Evolutionary conservation across 1,284 basidiomycete species (phyloP).

Genomic region (Xanthoconium separans): DNA sequence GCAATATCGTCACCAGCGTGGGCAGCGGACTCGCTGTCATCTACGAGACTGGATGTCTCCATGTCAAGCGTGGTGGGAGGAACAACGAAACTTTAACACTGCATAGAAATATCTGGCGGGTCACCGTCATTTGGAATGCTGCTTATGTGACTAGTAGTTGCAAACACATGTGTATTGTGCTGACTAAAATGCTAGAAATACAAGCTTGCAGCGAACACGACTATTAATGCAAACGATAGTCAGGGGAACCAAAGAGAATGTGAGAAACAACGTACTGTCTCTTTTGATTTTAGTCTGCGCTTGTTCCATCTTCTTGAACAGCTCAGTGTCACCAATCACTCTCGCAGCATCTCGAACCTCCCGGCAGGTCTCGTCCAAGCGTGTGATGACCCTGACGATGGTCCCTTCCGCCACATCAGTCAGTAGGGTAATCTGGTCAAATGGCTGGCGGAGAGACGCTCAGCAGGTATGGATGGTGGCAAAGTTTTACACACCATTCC

Average conservation of each 20-base stretch:
- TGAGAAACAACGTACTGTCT: constrained; percentile 68
- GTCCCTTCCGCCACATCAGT: constrained; percentile 98
- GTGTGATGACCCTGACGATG: constrained; percentile 94
- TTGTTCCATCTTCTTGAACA: constrained; percentile 98
- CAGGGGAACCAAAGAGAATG: constrained; percentile 4
- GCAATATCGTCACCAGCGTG: background rate
- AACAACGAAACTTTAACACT: background rate
- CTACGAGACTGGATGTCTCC: constrained; percentile 5
- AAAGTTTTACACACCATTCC: constrained; percentile 74
- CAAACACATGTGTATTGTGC: background rate
- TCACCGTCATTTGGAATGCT: constrained; percentile 26
- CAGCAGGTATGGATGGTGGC: background rate
- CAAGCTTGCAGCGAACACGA: constrained; percentile 84
- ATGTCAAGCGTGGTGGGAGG: constrained; percentile 10
- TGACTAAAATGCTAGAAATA: constrained; percentile 60
- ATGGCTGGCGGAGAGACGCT: constrained; percentile 60
- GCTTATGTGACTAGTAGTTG: background rate
- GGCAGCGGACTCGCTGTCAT: background rate
- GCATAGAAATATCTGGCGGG: constrained; percentile 10
- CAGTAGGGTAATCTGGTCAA: constrained; percentile 88
- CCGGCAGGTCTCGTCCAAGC: constrained; percentile 95
- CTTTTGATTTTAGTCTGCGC: constrained; percentile 91
- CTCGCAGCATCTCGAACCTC: constrained; percentile 97
- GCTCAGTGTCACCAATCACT: constrained; percentile 93
- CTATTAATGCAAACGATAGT: constrained; percentile 36